Evolutionary conservation across 257 asterid genomes (phyloP), one percentile per base, ranked within the genome.

Genomic region (Lycium ferocissimum): DNA sequence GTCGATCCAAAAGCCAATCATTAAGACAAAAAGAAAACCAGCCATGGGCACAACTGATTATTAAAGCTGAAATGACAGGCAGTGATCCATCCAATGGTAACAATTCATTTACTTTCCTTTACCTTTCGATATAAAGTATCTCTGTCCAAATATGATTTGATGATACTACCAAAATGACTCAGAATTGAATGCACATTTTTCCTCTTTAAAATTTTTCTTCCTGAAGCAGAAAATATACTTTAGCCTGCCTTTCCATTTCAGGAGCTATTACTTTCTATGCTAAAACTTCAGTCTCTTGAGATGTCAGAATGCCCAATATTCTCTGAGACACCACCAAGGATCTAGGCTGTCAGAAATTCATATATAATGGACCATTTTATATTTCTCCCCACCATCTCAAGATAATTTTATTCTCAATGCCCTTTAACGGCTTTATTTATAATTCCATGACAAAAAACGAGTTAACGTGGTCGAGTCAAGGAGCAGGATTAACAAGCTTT

Each of bases 81-180:
- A 11, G n/a, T 33, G 73, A 70, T 40, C 33, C 54, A 38, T 40
- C 79, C 79, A 70, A 70, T 43, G 54, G 79, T 17, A 70, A 70
- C 54, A 0, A 70, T 17, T 33, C 54, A 70, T 70, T 70, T 38
- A 40, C 33, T 17, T 38, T 5, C 43, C 72, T 11, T 65, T 26
- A 26, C 9, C 43, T 26, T 70, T 40, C 11, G 49, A 40, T n/a
- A 70, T 70, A 40, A 70, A 70, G 54, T 70, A 8, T 17, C 54
- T 17, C 2, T 40, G 33, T 65, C 72, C 43, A 4, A 65, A 3
- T 22, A 63, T 22, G 38, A 9, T 63, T 63, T 3, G 71, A 22
- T 22, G 38, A 20, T 63, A 22, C 10, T 22, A 40, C 53, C 7
- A 37, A 17, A 17, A 38, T 17, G 15, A 70, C 79, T 38, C 14